Evolutionary conservation across 495 filamentous ascomycete genomes (phyloP), one percentile per base, ranked within the genome.

Genomic region (Cairneyella variabilis): DNA sequence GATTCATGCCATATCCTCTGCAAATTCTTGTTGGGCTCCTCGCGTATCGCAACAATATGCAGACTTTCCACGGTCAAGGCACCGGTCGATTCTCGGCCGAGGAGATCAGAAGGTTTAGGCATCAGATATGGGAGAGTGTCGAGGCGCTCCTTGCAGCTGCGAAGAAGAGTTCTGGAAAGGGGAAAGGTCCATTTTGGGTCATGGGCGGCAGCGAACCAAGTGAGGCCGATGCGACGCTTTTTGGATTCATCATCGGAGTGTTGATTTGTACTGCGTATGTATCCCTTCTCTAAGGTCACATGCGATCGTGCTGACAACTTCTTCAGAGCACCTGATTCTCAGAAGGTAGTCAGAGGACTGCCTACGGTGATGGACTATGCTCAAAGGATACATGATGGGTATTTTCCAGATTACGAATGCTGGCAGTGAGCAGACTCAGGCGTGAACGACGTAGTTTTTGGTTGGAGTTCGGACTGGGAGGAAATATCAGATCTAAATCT

Each of bases 281-380:
- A 27, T 26, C 43, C 48, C 3, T 34, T n/a, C n/a, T n/a, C n/a
- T n/a, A n/a, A n/a, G n/a, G n/a, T n/a, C n/a, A n/a, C n/a, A n/a
- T n/a, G n/a, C n/a, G n/a, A n/a, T n/a, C n/a, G n/a, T n/a, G n/a
- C n/a, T n/a, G n/a, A n/a, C n/a, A n/a, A n/a, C n/a, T n/a, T n/a
- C n/a, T n/a, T n/a, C 21, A 83, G 80, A 1, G 67, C 59, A 6
- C 82, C 79, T 0, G 72, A 73, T 14, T 70, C 74, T 3, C 66
- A 64, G 41, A 60, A 62, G 38, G 52, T 74, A 2, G 61, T 85
- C 18, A 67, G 67, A 46, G 40, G 58, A 2, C 75, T 75, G 28
- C 75, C 79, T 1, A 65, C 67, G 0, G 47, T 86, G 20, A 20
- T 79, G 40, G 78, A 83, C 0, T 87, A 85, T 63, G 82, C 78